phyloP scores from a whole-genome alignment of 352 stramenopile genomes.

The Globisporangium yorkense region DNA sequence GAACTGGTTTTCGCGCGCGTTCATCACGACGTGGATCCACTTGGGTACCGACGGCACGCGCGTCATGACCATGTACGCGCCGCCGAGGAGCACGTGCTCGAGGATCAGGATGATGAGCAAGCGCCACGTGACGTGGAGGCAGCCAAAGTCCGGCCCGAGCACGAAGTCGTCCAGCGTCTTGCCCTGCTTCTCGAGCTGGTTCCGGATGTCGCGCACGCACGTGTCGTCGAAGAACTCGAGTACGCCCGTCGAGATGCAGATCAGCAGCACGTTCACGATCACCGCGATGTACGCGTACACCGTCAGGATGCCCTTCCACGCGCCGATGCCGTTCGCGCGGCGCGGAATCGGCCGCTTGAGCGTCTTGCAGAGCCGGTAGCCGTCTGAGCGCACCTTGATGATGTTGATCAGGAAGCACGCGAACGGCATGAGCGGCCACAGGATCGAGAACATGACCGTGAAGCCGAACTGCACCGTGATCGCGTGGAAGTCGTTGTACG shows the following conservation, averaged over 20 bases:
- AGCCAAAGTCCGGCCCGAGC: conserved; percentile 59
- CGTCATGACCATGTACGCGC: conserved; percentile 51
- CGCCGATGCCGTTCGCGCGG: conserved; percentile 67
- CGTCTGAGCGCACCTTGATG: conserved; percentile 61
- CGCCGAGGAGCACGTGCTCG: conserved; percentile 46
- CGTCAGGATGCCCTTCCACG: conserved; percentile 55
- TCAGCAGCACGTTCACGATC: conserved; percentile 63
- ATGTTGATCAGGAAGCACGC: conserved; percentile 69
- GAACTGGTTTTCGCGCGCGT: conserved; percentile 52
- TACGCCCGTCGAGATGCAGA: conserved; percentile 66
- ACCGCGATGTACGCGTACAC: conserved; percentile 59
- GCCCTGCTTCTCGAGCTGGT: conserved; percentile 50
- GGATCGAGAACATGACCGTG: conserved; percentile 77
- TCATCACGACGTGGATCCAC: conserved; percentile 53
- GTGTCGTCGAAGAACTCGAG: conserved; percentile 62
- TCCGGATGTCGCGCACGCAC: conserved; percentile 47
- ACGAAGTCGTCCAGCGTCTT: conserved; percentile 67
- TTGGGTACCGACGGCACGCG: conserved; percentile 41
- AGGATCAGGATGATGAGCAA: conserved; percentile 51
- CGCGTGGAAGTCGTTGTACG: conserved; percentile 73
- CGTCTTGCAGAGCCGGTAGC: conserved; percentile 61
- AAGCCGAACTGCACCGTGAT: conserved; percentile 70
- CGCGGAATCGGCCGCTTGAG: conserved; percentile 67
- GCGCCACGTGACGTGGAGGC: conserved; percentile 51
- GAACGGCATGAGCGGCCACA: conserved; percentile 73